Percentiles rank a stretch among this genome's conserved stretches.
Conservation (phyloP, 352 stramenopile species). For the Globisporangium sylvaticum region DNA sequence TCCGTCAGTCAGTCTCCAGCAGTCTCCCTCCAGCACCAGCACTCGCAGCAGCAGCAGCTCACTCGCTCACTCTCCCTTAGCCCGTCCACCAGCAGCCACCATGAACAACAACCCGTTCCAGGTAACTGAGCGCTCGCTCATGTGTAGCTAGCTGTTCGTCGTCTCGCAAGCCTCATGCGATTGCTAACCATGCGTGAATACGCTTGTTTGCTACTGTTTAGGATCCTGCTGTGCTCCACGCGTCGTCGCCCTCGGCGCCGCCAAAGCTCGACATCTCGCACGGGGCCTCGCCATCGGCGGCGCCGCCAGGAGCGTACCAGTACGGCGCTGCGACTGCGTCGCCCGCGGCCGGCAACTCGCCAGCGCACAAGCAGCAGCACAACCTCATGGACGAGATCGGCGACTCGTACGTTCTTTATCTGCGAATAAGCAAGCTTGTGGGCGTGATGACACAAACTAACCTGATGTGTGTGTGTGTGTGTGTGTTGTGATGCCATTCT, state of each 20-base stretch:
- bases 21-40: slow-evolving; percentile 1
- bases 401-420: slow-evolving; percentile 29
- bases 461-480: not conserved
- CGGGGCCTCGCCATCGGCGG: slow-evolving; percentile 21
- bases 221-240: slow-evolving; percentile 39
- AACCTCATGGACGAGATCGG: slow-evolving; percentile 88
- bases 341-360: slow-evolving; percentile 12
- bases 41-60: not conserved
- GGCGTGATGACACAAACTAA: not conserved
- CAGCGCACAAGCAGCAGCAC: slow-evolving; percentile 21
- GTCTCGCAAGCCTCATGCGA: not conserved
- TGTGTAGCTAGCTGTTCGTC: not conserved
- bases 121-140: slow-evolving; percentile 2
- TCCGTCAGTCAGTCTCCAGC: slow-evolving; percentile 3
- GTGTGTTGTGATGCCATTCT: not conserved
- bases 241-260: slow-evolving; percentile 23
- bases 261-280: slow-evolving; percentile 21
- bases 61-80: not conserved
- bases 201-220: not conserved
- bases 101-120: slow-evolving; percentile 32
- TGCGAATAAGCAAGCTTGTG: not conserved
- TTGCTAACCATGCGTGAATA: not conserved
- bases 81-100: not conserved
- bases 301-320: slow-evolving; percentile 26
- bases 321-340: slow-evolving; percentile 23